Percentiles rank a stretch among this genome's conserved stretches.
Conservation (phyloP, 805 yeast genomes). For the Myxozyma sirexii region DNA sequence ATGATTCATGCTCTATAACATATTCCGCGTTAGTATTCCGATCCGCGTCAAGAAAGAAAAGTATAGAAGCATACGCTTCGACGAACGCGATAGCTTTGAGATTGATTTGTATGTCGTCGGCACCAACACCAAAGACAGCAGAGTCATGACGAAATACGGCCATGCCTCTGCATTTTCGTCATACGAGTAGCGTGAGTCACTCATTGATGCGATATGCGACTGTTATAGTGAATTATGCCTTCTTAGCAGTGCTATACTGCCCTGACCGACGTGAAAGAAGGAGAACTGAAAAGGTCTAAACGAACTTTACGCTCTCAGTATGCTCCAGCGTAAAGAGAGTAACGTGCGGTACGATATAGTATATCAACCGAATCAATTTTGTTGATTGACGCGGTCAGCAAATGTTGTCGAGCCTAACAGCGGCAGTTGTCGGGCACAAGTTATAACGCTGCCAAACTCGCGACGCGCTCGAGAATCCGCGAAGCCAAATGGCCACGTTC, state of each 20-base stretch:
- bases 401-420: neutral
- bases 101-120: conserved; percentile 54
- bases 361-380: neutral
- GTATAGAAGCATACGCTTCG: no score
- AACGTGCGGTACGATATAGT: neutral
- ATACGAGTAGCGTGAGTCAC: conserved; percentile 66
- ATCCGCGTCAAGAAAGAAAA: neutral
- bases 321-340: neutral
- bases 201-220: conserved; percentile 42
- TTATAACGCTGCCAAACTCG: neutral
- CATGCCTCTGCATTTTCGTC: conserved; percentile 90
- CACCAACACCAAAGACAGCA: conserved; percentile 64
- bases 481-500: conserved; percentile 8
- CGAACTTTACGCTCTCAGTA: no score
- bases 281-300: neutral
- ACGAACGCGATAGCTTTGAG: conserved; percentile 27
- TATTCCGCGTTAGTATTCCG: neutral
- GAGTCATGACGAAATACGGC: conserved; percentile 85
- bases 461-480: conserved; percentile 1
- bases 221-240: no score
- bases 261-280: neutral
- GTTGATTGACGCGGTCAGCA: neutral
- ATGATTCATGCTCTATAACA: neutral
- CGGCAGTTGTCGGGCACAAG: neutral
- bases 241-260: neutral